Percentiles rank a stretch among this genome's conserved stretches.
Evolutionary conservation across 805 yeast genomes (phyloP).

Genomic region (Schwanniomyces sp.): DNA sequence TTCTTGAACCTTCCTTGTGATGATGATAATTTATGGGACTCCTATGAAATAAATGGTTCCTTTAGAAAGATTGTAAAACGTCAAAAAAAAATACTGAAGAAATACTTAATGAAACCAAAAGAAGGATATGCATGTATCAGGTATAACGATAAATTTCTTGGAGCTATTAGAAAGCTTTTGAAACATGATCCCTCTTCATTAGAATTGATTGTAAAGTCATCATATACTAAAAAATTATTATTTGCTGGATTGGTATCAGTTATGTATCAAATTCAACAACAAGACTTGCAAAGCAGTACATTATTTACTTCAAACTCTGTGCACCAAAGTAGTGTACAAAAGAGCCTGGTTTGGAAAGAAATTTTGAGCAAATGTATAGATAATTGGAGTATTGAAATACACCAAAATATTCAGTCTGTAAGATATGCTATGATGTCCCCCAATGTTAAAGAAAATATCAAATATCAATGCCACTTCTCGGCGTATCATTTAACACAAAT

Average conservation of each 20-base stretch:
- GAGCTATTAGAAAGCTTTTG: slow-evolving; percentile 56
- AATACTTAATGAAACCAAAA: background rate
- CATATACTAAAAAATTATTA: slow-evolving; percentile 63
- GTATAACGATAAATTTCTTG: slow-evolving; percentile 43
- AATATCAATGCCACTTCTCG: slow-evolving; percentile 56
- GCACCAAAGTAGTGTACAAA: slow-evolving; percentile 13
- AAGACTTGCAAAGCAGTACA: slow-evolving; percentile 45
- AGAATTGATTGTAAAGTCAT: slow-evolving; percentile 13
- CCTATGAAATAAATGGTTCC: slow-evolving; percentile 37
- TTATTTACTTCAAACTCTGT: slow-evolving; percentile 19
- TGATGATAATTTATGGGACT: slow-evolving; percentile 40
- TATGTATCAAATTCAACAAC: slow-evolving; percentile 30
- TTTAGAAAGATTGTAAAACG: slow-evolving; percentile 37
- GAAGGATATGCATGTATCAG: slow-evolving; percentile 3
- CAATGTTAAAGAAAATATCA: background rate
- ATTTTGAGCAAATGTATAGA: slow-evolving; percentile 68
- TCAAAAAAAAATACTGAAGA: slow-evolving; percentile 24
- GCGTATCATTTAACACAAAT: slow-evolving; percentile 75
- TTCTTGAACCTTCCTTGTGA: slow-evolving; percentile 42
- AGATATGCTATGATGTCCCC: background rate
- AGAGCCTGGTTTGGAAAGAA: slow-evolving; percentile 66
- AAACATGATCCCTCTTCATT: slow-evolving; percentile 46
- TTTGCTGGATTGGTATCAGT: slow-evolving; percentile 26
- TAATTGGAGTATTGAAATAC: slow-evolving; percentile 28
- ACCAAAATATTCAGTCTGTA: background rate